phyloP scores from a whole-genome alignment of 2,329 filamentous ascomycete genomes.

The Alternaria brassicicola region DNA sequence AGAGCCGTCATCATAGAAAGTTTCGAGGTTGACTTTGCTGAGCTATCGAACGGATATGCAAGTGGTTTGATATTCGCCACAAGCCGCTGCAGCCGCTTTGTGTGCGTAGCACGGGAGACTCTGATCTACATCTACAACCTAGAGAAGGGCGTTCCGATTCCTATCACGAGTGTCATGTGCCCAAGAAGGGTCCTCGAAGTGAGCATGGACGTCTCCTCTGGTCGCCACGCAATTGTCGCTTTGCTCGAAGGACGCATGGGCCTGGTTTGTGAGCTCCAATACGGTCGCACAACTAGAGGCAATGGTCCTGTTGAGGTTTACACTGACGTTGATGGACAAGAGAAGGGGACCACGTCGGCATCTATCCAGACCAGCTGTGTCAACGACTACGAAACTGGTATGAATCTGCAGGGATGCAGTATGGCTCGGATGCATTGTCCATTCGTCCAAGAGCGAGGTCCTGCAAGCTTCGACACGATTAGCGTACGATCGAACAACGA shows the following conservation, averaged over 20 bases:
- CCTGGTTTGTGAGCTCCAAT: slow-evolving; percentile 61
- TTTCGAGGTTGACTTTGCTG: slow-evolving; percentile 45
- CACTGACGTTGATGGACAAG: slow-evolving; percentile 15
- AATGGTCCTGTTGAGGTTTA: slow-evolving; percentile 15
- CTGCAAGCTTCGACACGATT: slow-evolving; percentile 31
- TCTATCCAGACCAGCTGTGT: slow-evolving; percentile 17
- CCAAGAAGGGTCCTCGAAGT: slow-evolving; percentile 63
- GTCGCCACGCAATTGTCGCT: slow-evolving; percentile 62
- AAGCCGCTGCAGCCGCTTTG: slow-evolving; percentile 64
- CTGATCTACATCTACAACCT: slow-evolving; percentile 64
- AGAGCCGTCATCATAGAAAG: slow-evolving; percentile 21
- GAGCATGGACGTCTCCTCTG: slow-evolving; percentile 66
- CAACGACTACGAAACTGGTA: slow-evolving; percentile 11
- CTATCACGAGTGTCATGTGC: slow-evolving; percentile 62
- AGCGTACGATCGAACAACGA: slow-evolving; percentile 35
- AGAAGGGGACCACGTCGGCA: slow-evolving; percentile 14
- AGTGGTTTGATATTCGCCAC: slow-evolving; percentile 55
- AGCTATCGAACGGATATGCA: slow-evolving; percentile 35
- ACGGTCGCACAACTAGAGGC: slow-evolving; percentile 2
- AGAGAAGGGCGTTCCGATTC: slow-evolving; percentile 46
- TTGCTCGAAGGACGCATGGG: slow-evolving; percentile 66
- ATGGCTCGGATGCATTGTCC: not conserved
- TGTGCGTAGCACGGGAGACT: slow-evolving; percentile 61
- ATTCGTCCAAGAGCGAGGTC: slow-evolving; percentile 4
- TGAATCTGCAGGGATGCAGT: slow-evolving; percentile 10